These are phyloP conservation scores for Paecilomyces sp. DNA, from an alignment of 2,329 filamentous ascomycete species.

Conservation along the genomic window DNA sequence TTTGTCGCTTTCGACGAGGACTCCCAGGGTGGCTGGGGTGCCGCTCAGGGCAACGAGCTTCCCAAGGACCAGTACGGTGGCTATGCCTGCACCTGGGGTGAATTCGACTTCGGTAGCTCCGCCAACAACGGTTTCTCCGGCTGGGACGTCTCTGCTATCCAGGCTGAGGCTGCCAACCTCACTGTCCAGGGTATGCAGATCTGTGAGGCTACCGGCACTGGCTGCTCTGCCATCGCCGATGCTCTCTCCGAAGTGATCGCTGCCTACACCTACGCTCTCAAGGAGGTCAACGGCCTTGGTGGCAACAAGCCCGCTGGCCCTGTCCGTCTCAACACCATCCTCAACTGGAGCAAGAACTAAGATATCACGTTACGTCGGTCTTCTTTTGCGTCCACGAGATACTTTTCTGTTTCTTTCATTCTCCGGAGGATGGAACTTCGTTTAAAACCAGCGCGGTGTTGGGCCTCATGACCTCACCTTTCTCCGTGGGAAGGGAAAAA, in stretches of 20 bases:
- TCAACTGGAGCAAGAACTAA: conserved; percentile 19
- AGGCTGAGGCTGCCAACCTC: conserved; percentile 19
- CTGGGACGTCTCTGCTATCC: conserved; percentile 36
- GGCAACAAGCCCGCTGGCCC: conserved; percentile 17
- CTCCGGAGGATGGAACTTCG: not conserved
- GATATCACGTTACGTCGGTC: not conserved
- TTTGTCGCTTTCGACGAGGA: conserved; percentile 32
- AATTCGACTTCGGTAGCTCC: conserved; percentile 29
- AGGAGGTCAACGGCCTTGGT: conserved; percentile 22
- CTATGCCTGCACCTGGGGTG: conserved; percentile 34
- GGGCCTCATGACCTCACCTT: not conserved
- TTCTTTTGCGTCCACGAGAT: not conserved
- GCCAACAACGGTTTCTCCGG: conserved; percentile 26
- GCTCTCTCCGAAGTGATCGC: conserved; percentile 15
- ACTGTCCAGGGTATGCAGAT: conserved; percentile 31
- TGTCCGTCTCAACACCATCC: conserved; percentile 22
- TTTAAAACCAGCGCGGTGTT: not conserved
- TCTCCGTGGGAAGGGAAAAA: not conserved
- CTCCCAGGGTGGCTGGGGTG: conserved; percentile 30
- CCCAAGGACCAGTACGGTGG: conserved; percentile 20
- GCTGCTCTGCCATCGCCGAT: conserved; percentile 25
- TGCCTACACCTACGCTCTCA: conserved; percentile 25
- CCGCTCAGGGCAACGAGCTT: conserved; percentile 17
- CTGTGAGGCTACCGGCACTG: conserved; percentile 17
- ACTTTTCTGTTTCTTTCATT: not conserved